Conservation (phyloP, 345 rosid genomes). For the Salix koriyanagi region DNA sequence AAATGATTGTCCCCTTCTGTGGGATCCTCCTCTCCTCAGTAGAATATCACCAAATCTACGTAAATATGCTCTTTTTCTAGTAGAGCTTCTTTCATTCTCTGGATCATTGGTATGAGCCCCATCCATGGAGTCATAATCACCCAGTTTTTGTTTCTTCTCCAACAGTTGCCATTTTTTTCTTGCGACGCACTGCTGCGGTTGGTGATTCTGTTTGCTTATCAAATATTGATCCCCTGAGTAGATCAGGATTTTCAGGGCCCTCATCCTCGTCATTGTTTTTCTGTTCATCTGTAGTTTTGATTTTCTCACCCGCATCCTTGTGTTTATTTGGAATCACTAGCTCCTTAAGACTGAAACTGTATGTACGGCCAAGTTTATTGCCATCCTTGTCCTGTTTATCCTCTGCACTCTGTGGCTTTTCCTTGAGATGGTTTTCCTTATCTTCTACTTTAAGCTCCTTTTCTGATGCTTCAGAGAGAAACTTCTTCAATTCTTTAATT, state of each 20-base stretch:
- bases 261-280: conserved; percentile 17
- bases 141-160: conserved; percentile 37
- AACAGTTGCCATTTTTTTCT: conserved; percentile 40
- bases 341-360: conserved; percentile 47
- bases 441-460: conserved; percentile 15
- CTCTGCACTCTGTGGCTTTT: conserved; percentile 25
- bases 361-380: conserved; percentile 41
- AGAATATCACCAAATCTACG: conserved; percentile 70
- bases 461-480: conserved; percentile 38
- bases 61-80: conserved; percentile 68
- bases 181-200: conserved; percentile 22
- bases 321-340: conserved; percentile 42
- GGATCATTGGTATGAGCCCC: conserved; percentile 41
- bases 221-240: conserved; percentile 70
- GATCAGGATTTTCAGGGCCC: conserved; percentile 30
- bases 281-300: conserved; percentile 11
- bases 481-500: conserved; percentile 52
- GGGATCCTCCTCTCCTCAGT: conserved; percentile 38
- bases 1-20: conserved; percentile 32
- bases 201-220: conserved; percentile 50
- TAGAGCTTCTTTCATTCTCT: conserved; percentile 48
- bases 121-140: conserved; percentile 48
- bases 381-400: conserved; percentile 25
- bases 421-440: conserved; percentile 16
- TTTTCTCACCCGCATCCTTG: conserved; percentile 32